Evolutionary conservation across 257 asterid genomes (phyloP).

Genomic region (Handroanthus guayacan): DNA sequence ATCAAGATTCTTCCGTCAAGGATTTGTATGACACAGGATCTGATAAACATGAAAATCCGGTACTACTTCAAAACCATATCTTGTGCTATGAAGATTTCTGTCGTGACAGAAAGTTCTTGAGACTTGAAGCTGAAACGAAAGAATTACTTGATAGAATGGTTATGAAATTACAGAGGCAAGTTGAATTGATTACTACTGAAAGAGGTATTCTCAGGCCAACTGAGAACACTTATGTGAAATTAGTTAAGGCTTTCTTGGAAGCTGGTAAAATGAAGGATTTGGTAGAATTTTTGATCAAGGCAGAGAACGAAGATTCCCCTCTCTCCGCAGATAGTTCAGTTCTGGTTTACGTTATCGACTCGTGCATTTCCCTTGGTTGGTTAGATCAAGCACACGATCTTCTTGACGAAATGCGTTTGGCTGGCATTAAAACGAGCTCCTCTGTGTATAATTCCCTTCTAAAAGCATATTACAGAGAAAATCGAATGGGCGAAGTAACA

Average conservation of each 20-base stretch:
- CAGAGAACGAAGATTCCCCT: constrained; percentile 75
- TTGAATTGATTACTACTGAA: constrained; percentile 77
- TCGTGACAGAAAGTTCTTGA: constrained; percentile 61
- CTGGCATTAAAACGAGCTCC: constrained; percentile 76
- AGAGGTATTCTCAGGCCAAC: constrained; percentile 91
- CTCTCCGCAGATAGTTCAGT: constrained; percentile 69
- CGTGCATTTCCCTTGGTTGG: constrained; percentile 88
- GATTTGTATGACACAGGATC: constrained; percentile 35
- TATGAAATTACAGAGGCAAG: constrained; percentile 65
- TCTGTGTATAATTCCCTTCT: constrained; percentile 78
- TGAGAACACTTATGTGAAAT: constrained; percentile 69
- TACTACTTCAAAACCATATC: constrained; percentile 16
- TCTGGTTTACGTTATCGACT: constrained; percentile 64
- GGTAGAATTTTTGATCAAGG: constrained; percentile 71
- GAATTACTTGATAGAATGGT: constrained; percentile 59
- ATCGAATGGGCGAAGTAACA: constrained; percentile 59
- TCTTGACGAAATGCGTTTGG: constrained; percentile 90
- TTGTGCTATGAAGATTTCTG: constrained; percentile 62
- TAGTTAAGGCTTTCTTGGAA: constrained; percentile 81
- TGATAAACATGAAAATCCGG: constrained; percentile 34
- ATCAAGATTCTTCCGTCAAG: constrained; percentile 36
- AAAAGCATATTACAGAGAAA: constrained; percentile 72
- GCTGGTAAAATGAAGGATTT: constrained; percentile 71
- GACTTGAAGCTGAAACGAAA: constrained; percentile 71
- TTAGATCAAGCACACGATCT: constrained; percentile 90